Evolutionary conservation across 805 yeast genomes (phyloP), one percentile per base, ranked within the genome.

Genomic region (Wickerhamomyces chambardii): DNA sequence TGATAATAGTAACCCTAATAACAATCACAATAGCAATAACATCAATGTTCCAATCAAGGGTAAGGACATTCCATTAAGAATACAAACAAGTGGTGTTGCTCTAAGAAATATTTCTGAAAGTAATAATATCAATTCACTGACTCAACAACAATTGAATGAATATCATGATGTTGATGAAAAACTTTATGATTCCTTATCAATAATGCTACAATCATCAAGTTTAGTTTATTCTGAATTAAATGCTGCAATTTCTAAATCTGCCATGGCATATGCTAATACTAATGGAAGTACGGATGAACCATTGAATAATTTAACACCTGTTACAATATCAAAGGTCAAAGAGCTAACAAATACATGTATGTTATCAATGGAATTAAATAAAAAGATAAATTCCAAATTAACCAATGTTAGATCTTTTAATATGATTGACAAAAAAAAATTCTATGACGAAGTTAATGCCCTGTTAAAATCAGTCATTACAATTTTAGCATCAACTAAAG

Each of bases 401-500:
- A 60, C 69, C n/a, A 12, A 30, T 17, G 25, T 41, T 14, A 50
- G 58, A 29, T 74, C 67, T 29, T 64, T 72, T 7, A 67, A 63
- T 4, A 44, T 69, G 6, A 48, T 54, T 4, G 81, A 78, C 26
- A 76, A 83, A 41, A 67, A 73, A 39, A 66, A 67, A 44, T 76
- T 90, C 36, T 89, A 92, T 76, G 97, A 90, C 44, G 89, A 84
- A 44, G 80, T 85, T 25, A 87, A 84, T 52, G 60, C 75, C 32
- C 86, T 87, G 47, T 63, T 90, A 45, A 86, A 85, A 50, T 78
- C 95, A 0, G 81, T 89, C 38, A 80, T 90, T 43, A 78, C 78
- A 26, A 84, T 92, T 30, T 64, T 90, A 44, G 92, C 90, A 3
- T 75, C 84, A 1, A 86, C 95, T 0, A 87, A 87, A 50, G 68